Evolutionary conservation across 2,329 filamentous ascomycete genomes (phyloP), one percentile per base, ranked within the genome.

Genomic region (Monosporascus sp.): DNA sequence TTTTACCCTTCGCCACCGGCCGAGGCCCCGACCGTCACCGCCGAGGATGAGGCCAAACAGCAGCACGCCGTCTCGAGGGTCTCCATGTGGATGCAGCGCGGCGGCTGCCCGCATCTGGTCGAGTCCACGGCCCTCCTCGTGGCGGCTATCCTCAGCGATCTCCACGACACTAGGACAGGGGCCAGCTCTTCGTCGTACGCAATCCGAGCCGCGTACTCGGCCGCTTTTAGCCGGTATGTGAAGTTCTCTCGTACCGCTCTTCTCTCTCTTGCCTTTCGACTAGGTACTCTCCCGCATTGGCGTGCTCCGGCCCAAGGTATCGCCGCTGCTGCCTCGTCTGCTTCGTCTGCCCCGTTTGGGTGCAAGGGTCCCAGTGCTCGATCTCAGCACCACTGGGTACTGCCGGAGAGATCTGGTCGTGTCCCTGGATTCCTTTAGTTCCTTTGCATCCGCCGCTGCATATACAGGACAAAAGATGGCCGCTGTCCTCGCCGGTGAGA

Each of bases 121-220:
- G 89, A 93, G 71, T 88, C 86, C 37, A 92, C 89, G 43, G 87
- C 86, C 3, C 79, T 91, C 57, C 75, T 94, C 55, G 82, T 82
- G 60, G 84, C 87, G 56, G 88, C 87, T 28, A 73, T 86, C 20
- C 72, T 91, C 50, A 81, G 84, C 64, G 88, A 91, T 71, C 74
- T 76, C 56, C 66, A 65, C 41, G 65, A 67, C 60, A 60, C 61
- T 51, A 63, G 63, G 58, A 54, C 58, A n/a, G 58, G 58, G 54
- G 54, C 52, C 50, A 56, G 57, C 44, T 72, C 78, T 43, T 75
- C 75, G 45, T 74, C 75, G 49, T 86, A 88, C 70, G 81, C 84
- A 48, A 76, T 86, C 44, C 77, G 86, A 49, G 81, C 87, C 52
- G 79, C 87, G 43, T 92, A 93, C 71, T 82, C 85, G 28, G 83